phyloP scores from a whole-genome alignment of 2,329 filamentous ascomycete genomes.

The Akanthomyces uredinophilus region DNA sequence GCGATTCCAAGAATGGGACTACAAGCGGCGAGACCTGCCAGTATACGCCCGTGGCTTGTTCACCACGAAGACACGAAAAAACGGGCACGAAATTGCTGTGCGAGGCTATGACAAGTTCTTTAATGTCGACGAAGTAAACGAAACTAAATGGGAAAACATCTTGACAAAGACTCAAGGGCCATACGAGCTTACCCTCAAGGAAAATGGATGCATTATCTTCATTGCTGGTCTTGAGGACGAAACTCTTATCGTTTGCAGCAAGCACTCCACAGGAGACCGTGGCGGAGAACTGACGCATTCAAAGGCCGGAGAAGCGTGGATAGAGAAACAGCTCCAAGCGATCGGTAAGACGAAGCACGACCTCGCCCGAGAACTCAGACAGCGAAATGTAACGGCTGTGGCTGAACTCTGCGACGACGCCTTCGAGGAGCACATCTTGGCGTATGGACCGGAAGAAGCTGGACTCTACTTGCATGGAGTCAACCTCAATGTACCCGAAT shows the following conservation, averaged over 20 bases:
- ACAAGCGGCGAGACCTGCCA: constrained; percentile 79
- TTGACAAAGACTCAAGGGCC: constrained; percentile 71
- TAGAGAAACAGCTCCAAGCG: constrained; percentile 71
- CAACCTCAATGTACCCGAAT: constrained; percentile 90
- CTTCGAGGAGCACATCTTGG: constrained; percentile 95
- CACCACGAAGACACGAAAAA: constrained; percentile 65
- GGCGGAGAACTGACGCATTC: constrained; percentile 70
- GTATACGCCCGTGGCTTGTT: constrained; percentile 93
- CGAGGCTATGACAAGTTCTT: constrained; percentile 99
- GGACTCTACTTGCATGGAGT: constrained; percentile 94
- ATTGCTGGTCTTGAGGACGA: constrained; percentile 86
- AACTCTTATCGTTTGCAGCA: constrained; percentile 93
- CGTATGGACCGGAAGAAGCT: constrained; percentile 75
- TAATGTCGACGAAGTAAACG: constrained; percentile 76
- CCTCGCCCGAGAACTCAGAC: constrained; percentile 68
- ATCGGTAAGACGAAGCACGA: constrained; percentile 76
- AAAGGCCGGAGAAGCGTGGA: constrained; percentile 72
- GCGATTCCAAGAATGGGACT: constrained; percentile 93
- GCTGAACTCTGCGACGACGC: constrained; percentile 93
- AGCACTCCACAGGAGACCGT: constrained; percentile 88
- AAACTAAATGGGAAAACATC: constrained; percentile 81
- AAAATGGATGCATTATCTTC: constrained; percentile 99
- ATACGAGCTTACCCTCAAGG: constrained; percentile 94
- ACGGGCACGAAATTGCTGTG: constrained; percentile 70
- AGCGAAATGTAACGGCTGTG: constrained; percentile 87